Evolutionary conservation across 495 filamentous ascomycete genomes (phyloP).

Genomic region (Aspergillus taichungensis): DNA sequence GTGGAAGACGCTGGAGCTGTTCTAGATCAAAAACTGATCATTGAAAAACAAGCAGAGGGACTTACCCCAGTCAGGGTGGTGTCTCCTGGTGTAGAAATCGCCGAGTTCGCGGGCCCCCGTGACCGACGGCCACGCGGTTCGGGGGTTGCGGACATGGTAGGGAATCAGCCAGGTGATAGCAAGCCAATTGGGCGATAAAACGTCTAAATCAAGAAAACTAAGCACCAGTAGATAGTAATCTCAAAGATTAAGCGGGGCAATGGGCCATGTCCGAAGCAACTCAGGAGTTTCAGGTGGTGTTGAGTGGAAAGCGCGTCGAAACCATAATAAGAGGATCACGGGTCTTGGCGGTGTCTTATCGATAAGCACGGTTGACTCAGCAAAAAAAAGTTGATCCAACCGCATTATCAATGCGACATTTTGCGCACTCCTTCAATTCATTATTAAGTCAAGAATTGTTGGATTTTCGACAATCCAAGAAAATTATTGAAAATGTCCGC

Average conservation of each 20-base stretch:
- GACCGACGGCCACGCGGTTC: constrained; percentile 28
- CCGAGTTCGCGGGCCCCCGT: constrained; percentile 15
- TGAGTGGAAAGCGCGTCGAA: too few relatives aligned
- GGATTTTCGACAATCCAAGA: too few relatives aligned
- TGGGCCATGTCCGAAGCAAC: too few relatives aligned
- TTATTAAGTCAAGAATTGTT: too few relatives aligned
- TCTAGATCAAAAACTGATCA: neutral
- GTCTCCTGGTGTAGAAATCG: constrained; percentile 23
- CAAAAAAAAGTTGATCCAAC: constrained; percentile 7
- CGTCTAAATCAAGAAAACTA: neutral
- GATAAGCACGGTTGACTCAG: constrained; percentile 14
- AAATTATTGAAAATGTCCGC: constrained; percentile 7
- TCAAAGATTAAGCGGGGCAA: too few relatives aligned
- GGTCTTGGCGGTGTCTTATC: constrained; percentile 7
- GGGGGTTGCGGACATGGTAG: constrained; percentile 28
- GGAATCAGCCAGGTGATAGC: neutral
- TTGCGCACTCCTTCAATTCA: neutral
- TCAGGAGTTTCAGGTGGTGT: too few relatives aligned
- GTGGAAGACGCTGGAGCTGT: constrained; percentile 33
- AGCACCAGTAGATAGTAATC: too few relatives aligned
- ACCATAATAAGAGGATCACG: too few relatives aligned
- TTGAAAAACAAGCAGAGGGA: neutral
- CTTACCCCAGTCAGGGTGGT: constrained; percentile 26
- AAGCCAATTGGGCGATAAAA: neutral
- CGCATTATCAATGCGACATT: neutral